Conservation (phyloP, 2,329 filamentous ascomycete species). For the Periglandula ipomoeae region DNA sequence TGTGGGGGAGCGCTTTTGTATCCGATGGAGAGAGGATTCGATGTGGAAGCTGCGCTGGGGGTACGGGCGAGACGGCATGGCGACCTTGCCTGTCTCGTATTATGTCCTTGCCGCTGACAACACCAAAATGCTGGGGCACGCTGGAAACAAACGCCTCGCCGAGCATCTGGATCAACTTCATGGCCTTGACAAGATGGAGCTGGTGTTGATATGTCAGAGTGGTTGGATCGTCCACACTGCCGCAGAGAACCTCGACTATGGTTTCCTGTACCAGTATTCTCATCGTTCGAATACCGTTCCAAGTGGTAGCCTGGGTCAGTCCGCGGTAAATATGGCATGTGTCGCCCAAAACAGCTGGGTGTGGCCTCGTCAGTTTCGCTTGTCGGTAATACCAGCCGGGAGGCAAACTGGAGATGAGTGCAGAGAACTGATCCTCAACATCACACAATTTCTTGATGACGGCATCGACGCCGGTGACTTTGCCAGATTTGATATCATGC, state of each 20-base stretch:
- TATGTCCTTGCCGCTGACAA: slow-evolving; percentile 32
- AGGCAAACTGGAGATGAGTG: slow-evolving; percentile 28
- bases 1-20: slow-evolving; percentile 1
- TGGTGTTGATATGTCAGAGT: slow-evolving; percentile 22
- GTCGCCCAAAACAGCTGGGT: slow-evolving; percentile 31
- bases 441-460: slow-evolving; percentile 27
- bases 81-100: slow-evolving; percentile 14
- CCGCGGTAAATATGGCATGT: slow-evolving; percentile 37
- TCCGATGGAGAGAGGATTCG: slow-evolving; percentile 20
- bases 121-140: slow-evolving; percentile 40
- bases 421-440: slow-evolving; percentile 34
- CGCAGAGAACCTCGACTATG: slow-evolving; percentile 33
- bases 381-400: slow-evolving; percentile 32
- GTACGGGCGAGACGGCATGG: slow-evolving; percentile 16
- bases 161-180: slow-evolving; percentile 28
- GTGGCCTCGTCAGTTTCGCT: slow-evolving; percentile 27
- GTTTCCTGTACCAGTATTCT: slow-evolving; percentile 40
- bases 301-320: slow-evolving; percentile 35
- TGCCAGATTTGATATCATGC: slow-evolving; percentile 33
- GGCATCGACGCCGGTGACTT: slow-evolving; percentile 24
- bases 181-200: slow-evolving; percentile 26
- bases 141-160: slow-evolving; percentile 34
- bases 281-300: slow-evolving; percentile 38
- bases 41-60: slow-evolving; percentile 18
- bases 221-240: slow-evolving; percentile 19